Evolutionary conservation across 306 rosid genomes (phyloP).

Genomic region (Cucumis hystrix): DNA sequence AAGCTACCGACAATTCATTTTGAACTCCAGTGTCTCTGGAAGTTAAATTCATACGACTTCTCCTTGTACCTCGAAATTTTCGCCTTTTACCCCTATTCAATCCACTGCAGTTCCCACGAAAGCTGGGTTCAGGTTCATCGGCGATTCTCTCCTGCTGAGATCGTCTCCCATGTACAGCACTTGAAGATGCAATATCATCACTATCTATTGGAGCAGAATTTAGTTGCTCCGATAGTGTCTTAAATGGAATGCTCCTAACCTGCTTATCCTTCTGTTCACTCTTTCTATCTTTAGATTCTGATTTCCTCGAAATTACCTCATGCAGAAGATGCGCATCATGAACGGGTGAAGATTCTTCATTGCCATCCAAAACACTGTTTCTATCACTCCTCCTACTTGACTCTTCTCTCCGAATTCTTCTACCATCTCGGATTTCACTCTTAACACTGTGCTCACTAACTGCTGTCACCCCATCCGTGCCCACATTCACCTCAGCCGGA

Average conservation of each 20-base stretch:
- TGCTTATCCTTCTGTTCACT: conserved; percentile 59
- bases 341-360: conserved; percentile 36
- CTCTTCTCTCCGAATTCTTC: conserved; percentile 64
- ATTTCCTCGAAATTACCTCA: conserved; percentile 45
- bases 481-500: conserved; percentile 47
- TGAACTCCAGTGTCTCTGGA: conserved; percentile 70
- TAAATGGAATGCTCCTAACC: conserved; percentile 34
- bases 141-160: conserved; percentile 36
- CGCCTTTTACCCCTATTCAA: conserved; percentile 59
- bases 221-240: conserved; percentile 74
- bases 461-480: conserved; percentile 25
- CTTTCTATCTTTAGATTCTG: conserved; percentile 51
- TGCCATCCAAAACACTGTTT: conserved; percentile 39
- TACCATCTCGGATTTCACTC: conserved; percentile 47
- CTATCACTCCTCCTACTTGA: conserved; percentile 53
- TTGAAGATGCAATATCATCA: conserved; percentile 74
- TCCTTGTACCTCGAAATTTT: conserved; percentile 57
- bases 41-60: conserved; percentile 42
- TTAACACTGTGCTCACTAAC: conserved; percentile 42
- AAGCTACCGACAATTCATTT: conserved; percentile 82
- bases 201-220: conserved; percentile 51
- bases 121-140: conserved; percentile 47
- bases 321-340: conserved; percentile 37
- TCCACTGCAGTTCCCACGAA: conserved; percentile 43
- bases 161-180: conserved; percentile 42